Evolutionary conservation across 176 grass and related monocot genomes (phyloP), one percentile per base, ranked within the genome.

Genomic region (Juncus inflexus): DNA sequence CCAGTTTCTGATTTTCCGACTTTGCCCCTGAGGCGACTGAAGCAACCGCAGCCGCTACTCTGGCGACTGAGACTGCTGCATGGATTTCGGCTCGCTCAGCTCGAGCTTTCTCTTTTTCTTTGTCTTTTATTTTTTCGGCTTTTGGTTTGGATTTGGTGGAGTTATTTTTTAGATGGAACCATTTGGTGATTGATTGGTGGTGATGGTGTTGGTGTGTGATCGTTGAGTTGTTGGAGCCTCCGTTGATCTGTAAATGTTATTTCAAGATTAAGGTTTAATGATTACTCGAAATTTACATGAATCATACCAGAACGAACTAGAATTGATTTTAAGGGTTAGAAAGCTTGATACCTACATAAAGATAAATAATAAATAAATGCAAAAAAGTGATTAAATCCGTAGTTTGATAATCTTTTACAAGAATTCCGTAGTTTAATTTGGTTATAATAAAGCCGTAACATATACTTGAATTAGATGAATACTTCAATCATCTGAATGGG

Each of bases 11-110:
- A 56, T 62, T 63, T 57, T 85, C 77, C 35, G 81, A 63, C 58
- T 75, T 90, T 58, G 83, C 61, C 54, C 75, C 78, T 3, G 83
- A 77, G 0, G 86, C 76, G 4, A 87, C 78, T 13, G 89, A 74
- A 4, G 94, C 85, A 2, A 99, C 80, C 7, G 89, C 94, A 4
- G 89, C 86, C 1, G 95, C 86, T 6, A 99, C 86, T 10, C 75
- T 74, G 11, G 89, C 89, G 50, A 99, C 95, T 2, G 95, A 92
- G 15, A 99, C 78, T 51, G 73, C 77, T 6, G 95, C 85, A n/a
- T 99, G 89, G 50, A 90, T 68, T 19, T 55, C 78, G n/a, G 95
- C 95, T 63, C 61, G 85, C 50, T 99, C 86, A 0, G 76, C 78
- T 4, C 94, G 80, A 56, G 77, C 80, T 78, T 90, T 36, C 79